Conservation (phyloP, 305 asterid species). For the Solanum aculeatissimum region DNA sequence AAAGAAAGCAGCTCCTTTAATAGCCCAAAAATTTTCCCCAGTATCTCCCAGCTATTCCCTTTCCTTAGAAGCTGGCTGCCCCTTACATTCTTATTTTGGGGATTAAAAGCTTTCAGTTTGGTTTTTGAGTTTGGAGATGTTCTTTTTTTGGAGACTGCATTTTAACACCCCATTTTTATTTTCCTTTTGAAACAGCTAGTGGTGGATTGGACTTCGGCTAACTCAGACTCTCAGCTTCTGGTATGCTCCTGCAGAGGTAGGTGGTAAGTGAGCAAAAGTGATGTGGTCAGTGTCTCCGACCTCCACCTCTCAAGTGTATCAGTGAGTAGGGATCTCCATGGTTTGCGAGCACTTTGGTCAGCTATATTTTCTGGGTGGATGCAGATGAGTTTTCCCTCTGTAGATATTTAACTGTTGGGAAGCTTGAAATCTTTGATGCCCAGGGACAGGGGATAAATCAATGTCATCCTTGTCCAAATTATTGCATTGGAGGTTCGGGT, state of each 20-base stretch:
- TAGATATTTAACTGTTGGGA: slow-evolving; percentile 35
- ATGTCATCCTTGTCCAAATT: slow-evolving; percentile 6
- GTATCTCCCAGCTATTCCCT: not conserved
- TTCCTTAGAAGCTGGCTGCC: not conserved
- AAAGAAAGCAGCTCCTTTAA: not conserved
- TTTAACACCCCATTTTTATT: not conserved
- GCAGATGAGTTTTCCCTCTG: slow-evolving; percentile 27
- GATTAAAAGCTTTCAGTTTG: not conserved
- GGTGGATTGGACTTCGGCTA: not conserved
- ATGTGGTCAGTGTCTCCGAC: slow-evolving; percentile 10
- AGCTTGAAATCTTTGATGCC: slow-evolving; percentile 15
- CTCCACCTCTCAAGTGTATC: slow-evolving; percentile 4
- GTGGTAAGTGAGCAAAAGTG: slow-evolving; percentile 16
- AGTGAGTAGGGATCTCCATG: not conserved
- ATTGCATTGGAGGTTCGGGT: slow-evolving; percentile 1
- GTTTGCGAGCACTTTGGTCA: slow-evolving; percentile 5
- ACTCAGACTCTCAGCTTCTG: slow-evolving; percentile 1
- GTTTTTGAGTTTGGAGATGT: not conserved
- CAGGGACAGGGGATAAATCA: slow-evolving; percentile 1
- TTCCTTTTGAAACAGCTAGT: not conserved
- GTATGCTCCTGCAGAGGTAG: slow-evolving; percentile 12
- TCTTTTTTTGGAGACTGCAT: not conserved
- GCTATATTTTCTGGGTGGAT: slow-evolving; percentile 11
- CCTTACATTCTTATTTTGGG: not conserved
- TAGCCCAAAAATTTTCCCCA: not conserved